Conservation (phyloP, 2,329 filamentous ascomycete species). For the Fusarium mundagurra region DNA sequence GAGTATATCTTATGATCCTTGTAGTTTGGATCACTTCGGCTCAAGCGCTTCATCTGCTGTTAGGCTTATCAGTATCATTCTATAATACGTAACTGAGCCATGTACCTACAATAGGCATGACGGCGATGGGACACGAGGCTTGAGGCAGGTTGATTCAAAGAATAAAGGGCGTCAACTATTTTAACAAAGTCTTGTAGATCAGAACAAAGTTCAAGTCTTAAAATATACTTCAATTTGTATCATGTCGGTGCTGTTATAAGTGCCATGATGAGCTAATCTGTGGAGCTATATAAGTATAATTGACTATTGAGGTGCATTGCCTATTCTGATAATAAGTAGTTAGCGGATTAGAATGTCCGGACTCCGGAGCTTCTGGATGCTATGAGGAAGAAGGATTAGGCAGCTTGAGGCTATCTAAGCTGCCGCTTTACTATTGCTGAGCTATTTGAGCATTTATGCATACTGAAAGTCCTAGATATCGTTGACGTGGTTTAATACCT, state of each 20-base stretch:
- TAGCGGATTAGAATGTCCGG: neutral
- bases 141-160: too few species aligned
- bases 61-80: neutral
- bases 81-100: neutral
- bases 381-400: neutral
- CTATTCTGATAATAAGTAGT: neutral
- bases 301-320: neutral
- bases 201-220: neutral
- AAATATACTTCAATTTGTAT: fast-evolving
- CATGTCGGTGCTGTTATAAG: neutral
- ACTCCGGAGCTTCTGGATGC: neutral
- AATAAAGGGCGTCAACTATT: too few species aligned
- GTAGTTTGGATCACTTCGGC: neutral
- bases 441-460: fast-evolving
- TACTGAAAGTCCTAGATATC: neutral
- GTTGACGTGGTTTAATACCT: neutral
- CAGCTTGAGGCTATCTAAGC: neutral
- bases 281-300: neutral
- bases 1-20: neutral
- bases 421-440: neutral
- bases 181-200: too few species aligned
- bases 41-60: neutral
- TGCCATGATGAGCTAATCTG: neutral
- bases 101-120: neutral
- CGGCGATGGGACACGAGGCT: fast-evolving